Evolutionary conservation across 2,329 filamentous ascomycete species (phyloP), one percentile per base, ranked within the genome.

Genomic region (Chaetomium olivaceum): DNA sequence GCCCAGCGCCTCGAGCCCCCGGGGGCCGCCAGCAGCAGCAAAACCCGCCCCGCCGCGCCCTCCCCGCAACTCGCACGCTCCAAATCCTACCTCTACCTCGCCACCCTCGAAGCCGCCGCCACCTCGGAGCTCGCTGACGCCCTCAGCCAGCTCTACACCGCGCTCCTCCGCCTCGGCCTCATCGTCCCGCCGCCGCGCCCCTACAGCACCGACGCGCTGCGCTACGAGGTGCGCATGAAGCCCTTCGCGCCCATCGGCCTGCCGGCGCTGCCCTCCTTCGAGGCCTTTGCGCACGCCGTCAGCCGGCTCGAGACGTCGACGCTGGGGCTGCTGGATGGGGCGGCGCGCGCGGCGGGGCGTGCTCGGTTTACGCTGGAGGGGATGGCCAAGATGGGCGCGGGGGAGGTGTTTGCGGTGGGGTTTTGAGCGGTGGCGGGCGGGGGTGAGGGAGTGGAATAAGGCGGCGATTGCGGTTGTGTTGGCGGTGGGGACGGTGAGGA

Each of bases 191-290:
- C 82, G 5, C 76, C 77, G 0, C 80, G 86, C 1, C 88, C 89
- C 0, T 96, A 93, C 74, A 86, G 88, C 64, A 85, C 84, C 19
- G 85, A 90, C 64, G 77, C 82, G 36, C 79, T 93, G 4, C 87
- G 92, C 14, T 93, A 95, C 75, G 90, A 95, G 70, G 79, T 96
- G 11, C 90, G 93, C 65, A 95, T 96, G 91, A 91, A 90, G 72
- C 91, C 92, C 0, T 97, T 96, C 73, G 81, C 89, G 0, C 76
- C 80, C 8, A 84, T 96, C 63, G 83, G 85, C 11, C 81, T 91
- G 1, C 91, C 92, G 0, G 84, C 87, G 66, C 81, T 91, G 14
- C 87, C 91, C 0, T 79, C 85, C 0, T 90, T 86, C 68, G 85
- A 87, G 7, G 85, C 88, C 16, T 92, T 91, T 67, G 71, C 76